Base-by-base conservation (phyloP, 805 yeast species). In the Candida silvicultrix region DNA sequence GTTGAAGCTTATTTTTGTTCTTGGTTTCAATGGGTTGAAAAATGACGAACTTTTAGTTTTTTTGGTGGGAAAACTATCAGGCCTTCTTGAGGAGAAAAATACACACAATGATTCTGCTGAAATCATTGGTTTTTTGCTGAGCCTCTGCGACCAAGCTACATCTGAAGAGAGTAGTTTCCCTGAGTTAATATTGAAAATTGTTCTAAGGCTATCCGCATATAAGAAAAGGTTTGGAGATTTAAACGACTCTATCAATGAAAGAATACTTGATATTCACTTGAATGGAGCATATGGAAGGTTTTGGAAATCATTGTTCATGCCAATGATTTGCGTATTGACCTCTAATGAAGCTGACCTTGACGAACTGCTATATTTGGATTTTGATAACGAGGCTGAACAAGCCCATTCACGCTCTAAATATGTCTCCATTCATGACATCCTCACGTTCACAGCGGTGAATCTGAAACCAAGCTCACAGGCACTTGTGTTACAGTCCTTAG, bases 1-100 rank as follows among this genome's bases (percentile, higher is more conserved):
- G 45, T 43, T 77, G 19, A 73, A 73, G 46, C 48, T 69, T 2
- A 45, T 75, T 6, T 51, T 69, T 8, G 40, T 62, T 8, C 41
- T 67, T 18, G 66, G 68, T 9, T 47, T 49, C 2, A 35, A 42
- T 2, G 45, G 35, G 1, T 55, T 60, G n/a, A 32, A 29, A 1
- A 39, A 53, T 35, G 44, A 47, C 11, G 49, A 51, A 5, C 38
- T 72, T 9, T 42, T 53, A 1, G 41, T 44, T 1, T 53, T 65
- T 2, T 22, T 68, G 3, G 47, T 52, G 7, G 28, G 34, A 2
- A 12, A 28, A 2, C 19, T 58, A 5, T 32, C 34, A 1, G 19
- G 47, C 53, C 18, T 62, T 25, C 44, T 72, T 2, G 7, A 43
- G 1, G 50, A 51, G 12, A 15, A 35, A 1, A 36, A 41, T 0